Evolutionary conservation across 2,329 filamentous ascomycete genomes (phyloP), one percentile per base, ranked within the genome.

Genomic region (Pseudocercospora fuligena): DNA sequence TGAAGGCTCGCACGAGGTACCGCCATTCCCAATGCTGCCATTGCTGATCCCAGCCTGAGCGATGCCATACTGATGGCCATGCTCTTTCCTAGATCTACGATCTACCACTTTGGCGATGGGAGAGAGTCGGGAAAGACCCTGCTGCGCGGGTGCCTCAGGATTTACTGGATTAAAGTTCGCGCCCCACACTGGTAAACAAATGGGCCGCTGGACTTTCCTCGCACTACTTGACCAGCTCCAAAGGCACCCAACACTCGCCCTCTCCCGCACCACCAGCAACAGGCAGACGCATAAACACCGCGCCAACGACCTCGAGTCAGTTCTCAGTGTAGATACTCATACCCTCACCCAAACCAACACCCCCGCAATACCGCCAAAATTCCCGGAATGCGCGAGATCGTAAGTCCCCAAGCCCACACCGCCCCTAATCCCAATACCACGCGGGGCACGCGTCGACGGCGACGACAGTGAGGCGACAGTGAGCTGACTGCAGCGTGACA

Each of bases 331-430:
- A 40, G 21, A 56, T 7, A 58, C 25, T 21, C 14, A 59, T 53
- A 47, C 61, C 63, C 59, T 60, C 63, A 59, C 64, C 51, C 64
- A 67, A 70, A 70, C 70, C 72, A 73, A 66, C 72, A 71, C 64
- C 63, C 69, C 51, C 60, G 63, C 67, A 70, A 69, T 65, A 68
- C 61, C 69, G 65, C 63, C 67, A 70, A 70, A 67, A 69, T 70
- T 66, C 72, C 78, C 81, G 88, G 80, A 74, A 90, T 90, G 88
- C 88, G 88, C 85, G 88, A 90, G 82, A 90, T 90, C 82, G 88
- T 90, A 83, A 82, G 87, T 88, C 70, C 64, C 51, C 61, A 64
- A 27, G 27, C 33, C 27, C 60, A 65, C 69, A 69, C 64, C 66
- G 63, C 67, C 69, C 71, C 71, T 69, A 61, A 66, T 66, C 60